Evolutionary conservation across 106 monocot genomes (phyloP).

Genomic region (Cymbidium sinense): DNA sequence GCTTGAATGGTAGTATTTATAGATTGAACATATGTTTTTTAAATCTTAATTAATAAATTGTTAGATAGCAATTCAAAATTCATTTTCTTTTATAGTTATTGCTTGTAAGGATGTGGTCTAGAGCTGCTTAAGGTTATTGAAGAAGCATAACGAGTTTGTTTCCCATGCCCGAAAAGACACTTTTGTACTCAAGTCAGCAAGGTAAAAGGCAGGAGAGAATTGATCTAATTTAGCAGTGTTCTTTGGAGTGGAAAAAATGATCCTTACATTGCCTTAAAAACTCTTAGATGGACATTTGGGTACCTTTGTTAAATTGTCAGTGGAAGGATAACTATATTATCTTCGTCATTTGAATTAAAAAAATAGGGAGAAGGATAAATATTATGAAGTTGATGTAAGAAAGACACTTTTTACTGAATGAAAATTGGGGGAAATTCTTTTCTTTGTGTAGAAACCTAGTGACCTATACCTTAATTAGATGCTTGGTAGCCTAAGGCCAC

Average conservation of each 20-base stretch:
- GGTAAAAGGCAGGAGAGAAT: neutral
- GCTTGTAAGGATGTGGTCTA: neutral
- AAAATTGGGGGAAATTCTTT: too few species aligned
- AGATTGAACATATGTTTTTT: too few species aligned
- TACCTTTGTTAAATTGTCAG: neutral
- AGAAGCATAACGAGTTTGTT: neutral
- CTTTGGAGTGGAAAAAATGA: neutral
- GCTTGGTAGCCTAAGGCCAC: too few species aligned
- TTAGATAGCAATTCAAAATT: neutral
- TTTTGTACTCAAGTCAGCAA: neutral
- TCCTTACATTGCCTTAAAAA: neutral
- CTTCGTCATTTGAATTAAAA: too few species aligned
- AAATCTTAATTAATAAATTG: neutral
- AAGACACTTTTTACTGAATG: too few species aligned
- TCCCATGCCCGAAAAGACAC: neutral
- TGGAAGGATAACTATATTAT: too few species aligned
- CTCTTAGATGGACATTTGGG: neutral
- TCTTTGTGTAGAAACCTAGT: too few species aligned
- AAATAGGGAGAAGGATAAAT: too few species aligned
- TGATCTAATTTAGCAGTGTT: neutral
- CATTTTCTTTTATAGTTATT: neutral
- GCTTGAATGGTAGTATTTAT: too few species aligned
- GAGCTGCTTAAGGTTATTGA: neutral
- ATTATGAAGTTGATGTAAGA: too few species aligned
- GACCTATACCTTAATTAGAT: too few species aligned